Base-by-base conservation (phyloP, 306 rosid species). In the Vigna nakashimae region DNA sequence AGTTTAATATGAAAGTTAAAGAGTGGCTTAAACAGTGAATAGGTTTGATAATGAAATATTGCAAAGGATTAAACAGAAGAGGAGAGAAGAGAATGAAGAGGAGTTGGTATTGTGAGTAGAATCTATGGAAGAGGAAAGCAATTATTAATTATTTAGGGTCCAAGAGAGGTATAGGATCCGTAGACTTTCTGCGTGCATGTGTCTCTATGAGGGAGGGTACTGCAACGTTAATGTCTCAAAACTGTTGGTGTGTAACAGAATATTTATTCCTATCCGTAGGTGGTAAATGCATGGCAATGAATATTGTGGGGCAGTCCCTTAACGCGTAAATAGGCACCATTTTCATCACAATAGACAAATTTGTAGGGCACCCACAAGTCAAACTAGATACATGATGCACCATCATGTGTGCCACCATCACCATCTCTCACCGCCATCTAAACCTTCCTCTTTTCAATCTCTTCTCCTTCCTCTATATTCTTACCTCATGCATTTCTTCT, bases 281-380 rank as follows among this genome's bases (percentile, higher is more conserved):
- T 62, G 74, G 66, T 81, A 48, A 82, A 85, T 85, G 83, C 79
- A 63, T 14, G 55, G 71, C 85, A 73, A 67, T 68, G 79, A 81
- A 85, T 81, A 48, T 14, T 75, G 80, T 80, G 73, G 84, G 84
- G 55, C 57, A 84, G 30, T 57, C 49, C 38, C 53, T 73, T 26
- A 71, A 53, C 70, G 51, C 45, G 36, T 69, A 65, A 82, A 72
- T 65, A 38, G 64, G 68, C 74, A 73, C 26, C 73, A 56, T 55
- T 64, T 82, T 55, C 82, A 77, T 82, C 79, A 72, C 12, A 65
- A 78, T 73, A 50, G 80, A 83, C 80, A 78, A 78, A 73, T 13
- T 46, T 74, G 84, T 83, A 79, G 87, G 87, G 83, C 22, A 83
- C 62, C 36, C 79, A 46, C 53, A 45, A 75, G 78, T 71, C 87